phyloP scores from a whole-genome alignment of 495 filamentous ascomycete genomes.

The Glutinoglossum americanum region DNA sequence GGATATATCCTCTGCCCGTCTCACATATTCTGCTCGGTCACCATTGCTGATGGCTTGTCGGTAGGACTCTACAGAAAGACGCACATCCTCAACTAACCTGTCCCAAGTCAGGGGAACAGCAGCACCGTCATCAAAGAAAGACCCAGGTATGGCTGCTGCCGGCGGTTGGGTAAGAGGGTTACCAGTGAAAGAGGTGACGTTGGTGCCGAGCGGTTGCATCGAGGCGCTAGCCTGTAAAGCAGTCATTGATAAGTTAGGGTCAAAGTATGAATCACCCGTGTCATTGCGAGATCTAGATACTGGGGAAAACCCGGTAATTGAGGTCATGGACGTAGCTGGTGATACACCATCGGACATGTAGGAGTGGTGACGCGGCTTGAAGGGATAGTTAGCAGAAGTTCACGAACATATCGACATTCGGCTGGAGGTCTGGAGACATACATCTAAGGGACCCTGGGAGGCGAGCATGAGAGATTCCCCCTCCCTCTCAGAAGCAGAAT shows the following conservation, averaged over 20 bases:
- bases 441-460: conserved; percentile 38
- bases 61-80: conserved; percentile 65
- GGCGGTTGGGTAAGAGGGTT: conserved; percentile 19
- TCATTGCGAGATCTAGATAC: conserved; percentile 17
- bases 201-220: conserved; percentile 33
- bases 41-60: conserved; percentile 60
- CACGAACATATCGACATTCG: conserved; percentile 4
- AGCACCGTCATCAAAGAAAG: conserved; percentile 68
- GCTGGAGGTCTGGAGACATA: background rate
- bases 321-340: conserved; percentile 81
- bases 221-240: conserved; percentile 17
- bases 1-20: conserved; percentile 85
- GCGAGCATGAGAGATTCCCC: conserved; percentile 36
- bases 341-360: conserved; percentile 53
- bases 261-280: conserved; percentile 19
- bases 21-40: conserved; percentile 74
- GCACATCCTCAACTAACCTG: conserved; percentile 75
- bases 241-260: conserved; percentile 25
- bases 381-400: conserved; percentile 3
- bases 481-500: conserved; percentile 58
- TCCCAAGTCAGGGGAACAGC: conserved; percentile 67
- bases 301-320: conserved; percentile 40
- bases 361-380: conserved; percentile 34
- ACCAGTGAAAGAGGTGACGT: conserved; percentile 44
- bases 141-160: conserved; percentile 40